A percentile compares a stretch with the other conserved stretches of the same genome.
Conservation (phyloP, 2,329 filamentous ascomycete genomes). For the Alternaria infectoria region DNA sequence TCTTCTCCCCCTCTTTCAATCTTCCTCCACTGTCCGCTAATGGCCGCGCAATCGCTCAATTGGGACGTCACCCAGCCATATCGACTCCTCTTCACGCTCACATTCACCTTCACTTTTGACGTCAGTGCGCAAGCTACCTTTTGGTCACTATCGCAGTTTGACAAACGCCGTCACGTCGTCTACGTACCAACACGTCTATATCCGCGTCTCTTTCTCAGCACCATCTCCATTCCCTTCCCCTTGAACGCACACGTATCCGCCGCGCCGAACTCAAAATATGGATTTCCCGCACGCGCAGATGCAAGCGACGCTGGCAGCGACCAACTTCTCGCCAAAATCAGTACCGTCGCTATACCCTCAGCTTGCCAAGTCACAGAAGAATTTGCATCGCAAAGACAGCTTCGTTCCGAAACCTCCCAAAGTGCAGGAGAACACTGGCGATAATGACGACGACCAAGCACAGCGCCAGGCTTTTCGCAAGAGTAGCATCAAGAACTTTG, state of each 20-base stretch:
- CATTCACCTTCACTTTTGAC: slow-evolving; percentile 1
- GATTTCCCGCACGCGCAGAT: slow-evolving; percentile 9
- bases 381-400: neutral
- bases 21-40: neutral
- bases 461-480: neutral
- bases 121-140: neutral
- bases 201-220: neutral
- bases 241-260: neutral
- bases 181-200: neutral
- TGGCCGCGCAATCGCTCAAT: neutral
- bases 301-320: slow-evolving; percentile 2
- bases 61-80: neutral
- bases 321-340: slow-evolving; percentile 2
- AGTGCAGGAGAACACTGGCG: neutral
- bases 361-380: neutral
- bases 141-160: neutral
- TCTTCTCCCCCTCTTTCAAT: neutral
- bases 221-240: neutral
- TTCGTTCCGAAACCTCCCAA: neutral
- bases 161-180: neutral
- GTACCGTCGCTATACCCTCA: slow-evolving; percentile 1
- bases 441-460: neutral
- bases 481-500: slow-evolving; percentile 2
- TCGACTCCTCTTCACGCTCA: neutral
- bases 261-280: neutral